Evolutionary conservation across 2,329 filamentous ascomycete genomes (phyloP).

Genomic region (Thielaviopsis euricoi): DNA sequence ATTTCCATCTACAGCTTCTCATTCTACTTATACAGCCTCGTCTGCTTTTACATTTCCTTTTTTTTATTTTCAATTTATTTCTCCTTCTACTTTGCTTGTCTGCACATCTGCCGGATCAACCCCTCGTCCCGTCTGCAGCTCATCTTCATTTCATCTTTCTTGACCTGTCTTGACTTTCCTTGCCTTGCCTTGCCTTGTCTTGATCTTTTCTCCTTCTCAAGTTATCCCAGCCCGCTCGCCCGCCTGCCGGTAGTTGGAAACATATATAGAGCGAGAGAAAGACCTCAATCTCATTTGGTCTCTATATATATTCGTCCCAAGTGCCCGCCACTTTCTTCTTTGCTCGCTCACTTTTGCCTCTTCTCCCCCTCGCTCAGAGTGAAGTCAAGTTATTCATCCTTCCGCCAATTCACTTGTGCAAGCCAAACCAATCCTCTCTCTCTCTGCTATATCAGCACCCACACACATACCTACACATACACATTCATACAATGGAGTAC

Average conservation of each 20-base stretch:
- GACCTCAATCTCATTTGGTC: background rate
- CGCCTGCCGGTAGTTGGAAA: background rate
- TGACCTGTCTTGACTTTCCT: background rate
- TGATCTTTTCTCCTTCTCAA: background rate
- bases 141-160: background rate
- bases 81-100: background rate
- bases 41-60: background rate
- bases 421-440: background rate
- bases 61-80: too few species aligned
- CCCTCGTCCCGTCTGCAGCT: background rate
- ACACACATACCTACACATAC: too few species aligned
- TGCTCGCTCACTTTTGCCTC: too few species aligned
- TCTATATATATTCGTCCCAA: background rate
- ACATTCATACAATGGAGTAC: slow-evolving; percentile 3
- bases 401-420: background rate
- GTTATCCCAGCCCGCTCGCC: too few species aligned
- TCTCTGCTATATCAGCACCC: background rate
- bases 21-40: background rate
- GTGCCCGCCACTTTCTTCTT: too few species aligned
- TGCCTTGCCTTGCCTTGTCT: background rate
- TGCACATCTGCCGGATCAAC: background rate
- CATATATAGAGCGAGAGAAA: background rate
- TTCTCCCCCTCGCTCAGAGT: too few species aligned
- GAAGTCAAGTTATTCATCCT: background rate
- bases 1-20: background rate